Evolutionary conservation across 352 stramenopile genomes (phyloP).

Genomic region (Aphanomyces cochlioides): DNA sequence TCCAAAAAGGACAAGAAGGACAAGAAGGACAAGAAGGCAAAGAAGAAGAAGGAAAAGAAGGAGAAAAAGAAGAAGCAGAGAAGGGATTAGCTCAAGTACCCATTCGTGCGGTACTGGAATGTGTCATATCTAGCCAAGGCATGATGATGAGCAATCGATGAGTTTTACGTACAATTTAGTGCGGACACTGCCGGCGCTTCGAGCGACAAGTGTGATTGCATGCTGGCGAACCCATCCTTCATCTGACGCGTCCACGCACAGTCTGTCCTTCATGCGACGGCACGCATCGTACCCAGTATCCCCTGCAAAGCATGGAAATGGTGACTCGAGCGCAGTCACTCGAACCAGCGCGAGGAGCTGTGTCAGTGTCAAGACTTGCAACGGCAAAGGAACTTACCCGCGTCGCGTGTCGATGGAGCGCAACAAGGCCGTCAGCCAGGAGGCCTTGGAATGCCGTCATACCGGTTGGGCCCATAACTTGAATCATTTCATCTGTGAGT

Average conservation of each 20-base stretch:
- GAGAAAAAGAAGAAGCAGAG: conserved; percentile 32
- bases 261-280: conserved; percentile 46
- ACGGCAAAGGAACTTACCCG: conserved; percentile 34
- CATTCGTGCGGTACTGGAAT: conserved; percentile 85
- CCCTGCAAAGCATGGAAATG: conserved; percentile 90
- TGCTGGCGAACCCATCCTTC: conserved; percentile 48
- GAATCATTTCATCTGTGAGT: conserved; percentile 95
- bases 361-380: conserved; percentile 74
- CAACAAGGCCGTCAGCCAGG: conserved; percentile 91
- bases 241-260: conserved; percentile 54
- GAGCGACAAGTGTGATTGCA: conserved; percentile 58
- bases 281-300: conserved; percentile 46
- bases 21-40: conserved; percentile 25
- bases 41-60: conserved; percentile 27
- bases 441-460: conserved; percentile 91
- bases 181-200: conserved; percentile 69
- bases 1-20: background rate
- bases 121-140: conserved; percentile 55
- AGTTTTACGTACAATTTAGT: conserved; percentile 47
- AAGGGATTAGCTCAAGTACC: conserved; percentile 31
- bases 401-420: conserved; percentile 85
- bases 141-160: too few relatives aligned
- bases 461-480: conserved; percentile 85
- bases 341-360: conserved; percentile 88
- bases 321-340: conserved; percentile 89